Evolutionary conservation across 371 early-diverging fungal genomes (phyloP).

Genomic region (Cokeromyces recurvatus): DNA sequence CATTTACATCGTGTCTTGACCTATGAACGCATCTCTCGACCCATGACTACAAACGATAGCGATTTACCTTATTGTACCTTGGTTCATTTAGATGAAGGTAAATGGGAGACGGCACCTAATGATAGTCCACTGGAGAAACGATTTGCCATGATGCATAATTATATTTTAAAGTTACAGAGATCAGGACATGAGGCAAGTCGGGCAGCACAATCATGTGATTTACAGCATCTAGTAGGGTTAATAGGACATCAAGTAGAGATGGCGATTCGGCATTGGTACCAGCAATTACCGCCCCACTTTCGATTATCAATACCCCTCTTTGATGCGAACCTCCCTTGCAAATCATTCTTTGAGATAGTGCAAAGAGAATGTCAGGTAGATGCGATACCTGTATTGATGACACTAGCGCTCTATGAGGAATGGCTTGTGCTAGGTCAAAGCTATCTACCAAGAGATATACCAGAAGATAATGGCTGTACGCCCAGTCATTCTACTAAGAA

Average conservation of each 20-base stretch:
- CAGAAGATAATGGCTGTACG: slow-evolving; percentile 5
- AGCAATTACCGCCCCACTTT: slow-evolving; percentile 21
- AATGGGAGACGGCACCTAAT: slow-evolving; percentile 11
- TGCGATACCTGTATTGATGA: slow-evolving; percentile 26
- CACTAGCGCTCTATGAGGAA: slow-evolving; percentile 29
- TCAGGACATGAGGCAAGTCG: slow-evolving; percentile 12
- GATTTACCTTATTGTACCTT: slow-evolving; percentile 18
- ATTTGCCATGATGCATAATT: slow-evolving; percentile 14
- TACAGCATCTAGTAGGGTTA: slow-evolving; percentile 15
- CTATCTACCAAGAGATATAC: slow-evolving; percentile 11
- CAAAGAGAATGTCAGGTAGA: slow-evolving; percentile 16
- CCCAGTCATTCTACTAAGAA: not conserved
- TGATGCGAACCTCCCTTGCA: slow-evolving; percentile 16
- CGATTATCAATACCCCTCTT: slow-evolving; percentile 28
- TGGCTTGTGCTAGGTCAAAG: slow-evolving; percentile 11
- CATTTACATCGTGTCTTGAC: slow-evolving; percentile 18
- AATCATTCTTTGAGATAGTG: slow-evolving; percentile 6
- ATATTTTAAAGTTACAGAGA: slow-evolving; percentile 12
- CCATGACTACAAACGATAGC: not conserved
- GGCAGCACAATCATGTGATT: slow-evolving; percentile 13
- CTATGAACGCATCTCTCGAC: slow-evolving; percentile 7
- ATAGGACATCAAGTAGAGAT: slow-evolving; percentile 36
- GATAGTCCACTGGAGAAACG: slow-evolving; percentile 14
- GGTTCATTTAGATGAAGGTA: slow-evolving; percentile 12
- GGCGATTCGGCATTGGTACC: slow-evolving; percentile 32